These are phyloP conservation scores for Epichloe coenophiala DNA, from an alignment of 2,329 filamentous ascomycete genomes.

Conservation along the genomic window DNA sequence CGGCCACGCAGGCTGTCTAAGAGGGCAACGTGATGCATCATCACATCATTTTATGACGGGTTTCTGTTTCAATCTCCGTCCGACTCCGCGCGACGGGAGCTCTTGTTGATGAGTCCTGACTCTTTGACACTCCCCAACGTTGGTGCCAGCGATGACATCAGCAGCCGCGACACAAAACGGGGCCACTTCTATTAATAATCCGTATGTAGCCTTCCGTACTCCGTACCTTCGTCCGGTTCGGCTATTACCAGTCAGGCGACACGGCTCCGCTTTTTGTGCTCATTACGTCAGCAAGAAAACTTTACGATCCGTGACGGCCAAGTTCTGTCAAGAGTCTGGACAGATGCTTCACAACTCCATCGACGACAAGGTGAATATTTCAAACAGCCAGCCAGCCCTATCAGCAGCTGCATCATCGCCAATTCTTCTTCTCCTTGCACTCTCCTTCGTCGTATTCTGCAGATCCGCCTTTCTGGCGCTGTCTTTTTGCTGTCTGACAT, in stretches of 20 bases:
- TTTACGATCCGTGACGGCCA: constrained; percentile 5
- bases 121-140: no score
- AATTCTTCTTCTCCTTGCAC: not conserved
- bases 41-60: no score
- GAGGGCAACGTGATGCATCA: not conserved
- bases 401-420: constrained; percentile 4
- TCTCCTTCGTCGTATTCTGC: not conserved
- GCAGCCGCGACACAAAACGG: no score
- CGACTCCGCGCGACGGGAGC: not conserved
- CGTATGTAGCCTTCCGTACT: no score
- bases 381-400: not conserved
- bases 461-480: constrained; percentile 1
- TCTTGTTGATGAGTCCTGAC: not conserved
- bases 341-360: constrained; percentile 3
- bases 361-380: constrained; percentile 1
- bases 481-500: constrained; percentile 1
- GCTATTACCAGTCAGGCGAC: not conserved
- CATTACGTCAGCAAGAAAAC: constrained; percentile 12
- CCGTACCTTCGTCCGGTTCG: no score
- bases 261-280: not conserved
- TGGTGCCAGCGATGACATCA: no score
- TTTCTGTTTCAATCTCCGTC: not conserved
- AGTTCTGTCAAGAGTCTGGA: not conserved
- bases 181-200: no score
- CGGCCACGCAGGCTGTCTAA: not conserved